Base-by-base conservation (phyloP, 306 rosid species). In the Corylus avellana region DNA sequence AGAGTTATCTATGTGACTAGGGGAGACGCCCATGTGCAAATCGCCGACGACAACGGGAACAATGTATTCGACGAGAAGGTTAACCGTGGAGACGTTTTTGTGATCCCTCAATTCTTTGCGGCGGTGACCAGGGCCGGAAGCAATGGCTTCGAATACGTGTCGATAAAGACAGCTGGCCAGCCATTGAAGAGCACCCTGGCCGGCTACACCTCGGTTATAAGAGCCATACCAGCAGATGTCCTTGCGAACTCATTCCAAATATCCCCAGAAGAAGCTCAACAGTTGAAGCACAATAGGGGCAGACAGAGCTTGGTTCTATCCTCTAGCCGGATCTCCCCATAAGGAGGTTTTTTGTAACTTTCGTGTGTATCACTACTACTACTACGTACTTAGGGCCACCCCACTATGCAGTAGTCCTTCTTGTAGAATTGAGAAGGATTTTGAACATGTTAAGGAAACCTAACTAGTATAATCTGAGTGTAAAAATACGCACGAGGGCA, bases 11-110 rank as follows among this genome's bases (percentile, higher is more conserved):
- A 80, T 25, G 84, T 80, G 61, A 8, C 74, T 3, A 61, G 72
- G 7, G 84, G 84, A 18, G 84, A 80, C 17, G 84, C 79, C n/a
- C 70, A 55, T 12, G 51, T 80, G 9, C 84, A 74, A 20, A 80
- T 80, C 14, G 7, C 74, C 0, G 84, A 80, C 48, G 66, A 80
- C 79, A 37, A 54, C 1, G 84, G 79, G 1, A 67, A 75, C 64
- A 70, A 13, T 20, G 79, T 80, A 27, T 53, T 68, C 10, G 63
- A 80, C 17, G 75, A 67, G 25, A 74, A 61, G 50, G 84, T 80
- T 13, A 13, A 29, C 5, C 48, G 35, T 17, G 84, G 84, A 74
- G 62, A 66, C 58, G 58, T 74, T 70, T 67, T 80, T 3, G 50
- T 80, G 18, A 74, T 80, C 32, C 84, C 84, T 1, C 84, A 80